Conservation (phyloP, 2,329 filamentous ascomycete genomes). For the Aspergillus jensenii region DNA sequence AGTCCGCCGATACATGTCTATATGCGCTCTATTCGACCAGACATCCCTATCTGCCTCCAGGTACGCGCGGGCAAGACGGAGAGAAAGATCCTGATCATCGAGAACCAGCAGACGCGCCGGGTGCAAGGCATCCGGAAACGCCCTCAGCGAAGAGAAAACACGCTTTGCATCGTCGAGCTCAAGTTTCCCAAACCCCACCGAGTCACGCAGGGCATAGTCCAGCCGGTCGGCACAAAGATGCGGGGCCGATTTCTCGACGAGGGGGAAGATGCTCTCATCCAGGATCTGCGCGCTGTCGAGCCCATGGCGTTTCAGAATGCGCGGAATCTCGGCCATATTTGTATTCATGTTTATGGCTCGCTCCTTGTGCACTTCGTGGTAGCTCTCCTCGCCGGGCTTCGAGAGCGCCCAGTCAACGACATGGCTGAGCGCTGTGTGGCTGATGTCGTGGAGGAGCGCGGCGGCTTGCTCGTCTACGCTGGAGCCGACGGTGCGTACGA, state of each 20-base stretch:
- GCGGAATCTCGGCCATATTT: conserved; percentile 12
- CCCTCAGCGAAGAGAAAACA: conserved; percentile 28
- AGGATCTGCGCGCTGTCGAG: conserved; percentile 28
- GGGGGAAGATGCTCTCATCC: conserved; percentile 39
- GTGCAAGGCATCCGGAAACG: conserved; percentile 27
- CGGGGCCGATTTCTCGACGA: conserved; percentile 40
- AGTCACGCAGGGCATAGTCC: conserved; percentile 42
- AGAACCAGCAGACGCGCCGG: conserved; percentile 34
- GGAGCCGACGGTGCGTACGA: conserved; percentile 38
- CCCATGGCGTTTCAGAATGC: conserved; percentile 33
- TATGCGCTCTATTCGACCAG: conserved; percentile 40
- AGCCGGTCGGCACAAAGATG: conserved; percentile 43
- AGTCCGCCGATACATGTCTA: conserved; percentile 35
- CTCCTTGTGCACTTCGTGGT: conserved; percentile 42
- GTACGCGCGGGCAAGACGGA: conserved; percentile 35
- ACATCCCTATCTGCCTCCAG: conserved; percentile 35
- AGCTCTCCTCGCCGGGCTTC: conserved; percentile 38
- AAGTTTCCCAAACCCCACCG: conserved; percentile 34
- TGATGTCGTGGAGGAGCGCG: conserved; percentile 42
- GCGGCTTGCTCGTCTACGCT: conserved; percentile 40
- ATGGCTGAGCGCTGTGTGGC: conserved; percentile 43
- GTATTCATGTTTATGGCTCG: conserved; percentile 9
- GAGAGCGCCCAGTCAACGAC: conserved; percentile 42
- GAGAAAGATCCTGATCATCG: conserved; percentile 27
- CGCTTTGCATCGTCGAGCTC: conserved; percentile 28